phyloP scores from a whole-genome alignment of 2,329 filamentous ascomycete genomes.

The Cordyceps farinosa region DNA sequence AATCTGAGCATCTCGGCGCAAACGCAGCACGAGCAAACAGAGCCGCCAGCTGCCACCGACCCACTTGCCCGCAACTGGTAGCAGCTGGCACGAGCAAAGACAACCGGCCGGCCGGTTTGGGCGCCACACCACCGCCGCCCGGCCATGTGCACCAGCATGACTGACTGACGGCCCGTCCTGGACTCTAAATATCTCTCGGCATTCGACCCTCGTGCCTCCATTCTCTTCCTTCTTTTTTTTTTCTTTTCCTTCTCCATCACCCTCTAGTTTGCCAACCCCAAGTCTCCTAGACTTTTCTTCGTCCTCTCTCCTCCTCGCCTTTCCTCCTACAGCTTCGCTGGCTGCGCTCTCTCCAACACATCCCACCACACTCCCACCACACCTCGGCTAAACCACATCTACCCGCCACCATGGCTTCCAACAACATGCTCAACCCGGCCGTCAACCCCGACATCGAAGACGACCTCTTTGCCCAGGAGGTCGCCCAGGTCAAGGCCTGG shows the following conservation, averaged over 20 bases:
- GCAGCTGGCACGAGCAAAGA: constrained; percentile 15
- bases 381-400: constrained; percentile 14
- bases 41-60: not conserved
- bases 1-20: not conserved
- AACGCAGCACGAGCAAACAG: constrained; percentile 7
- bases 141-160: constrained; percentile 7
- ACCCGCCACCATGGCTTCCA: constrained; percentile 50
- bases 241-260: constrained; percentile 19
- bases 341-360: not conserved
- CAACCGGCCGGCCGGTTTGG: constrained; percentile 14
- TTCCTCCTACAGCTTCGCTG: not conserved
- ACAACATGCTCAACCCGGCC: constrained; percentile 59
- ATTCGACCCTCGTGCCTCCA: constrained; percentile 7
- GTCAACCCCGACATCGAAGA: constrained; percentile 57
- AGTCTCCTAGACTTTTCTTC: constrained; percentile 4
- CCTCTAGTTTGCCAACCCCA: constrained; percentile 12
- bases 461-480: constrained; percentile 73
- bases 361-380: not conserved
- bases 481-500: constrained; percentile 87
- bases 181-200: constrained; percentile 23
- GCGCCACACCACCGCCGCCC: not conserved
- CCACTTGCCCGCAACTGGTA: constrained; percentile 11
- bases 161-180: constrained; percentile 19
- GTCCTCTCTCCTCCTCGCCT: not conserved
- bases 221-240: constrained; percentile 19